A percentile compares a stretch with the other conserved stretches of the same genome.
Evolutionary conservation across 2,329 filamentous ascomycete genomes (phyloP).

Genomic region (Paecilomyces variotii): DNA sequence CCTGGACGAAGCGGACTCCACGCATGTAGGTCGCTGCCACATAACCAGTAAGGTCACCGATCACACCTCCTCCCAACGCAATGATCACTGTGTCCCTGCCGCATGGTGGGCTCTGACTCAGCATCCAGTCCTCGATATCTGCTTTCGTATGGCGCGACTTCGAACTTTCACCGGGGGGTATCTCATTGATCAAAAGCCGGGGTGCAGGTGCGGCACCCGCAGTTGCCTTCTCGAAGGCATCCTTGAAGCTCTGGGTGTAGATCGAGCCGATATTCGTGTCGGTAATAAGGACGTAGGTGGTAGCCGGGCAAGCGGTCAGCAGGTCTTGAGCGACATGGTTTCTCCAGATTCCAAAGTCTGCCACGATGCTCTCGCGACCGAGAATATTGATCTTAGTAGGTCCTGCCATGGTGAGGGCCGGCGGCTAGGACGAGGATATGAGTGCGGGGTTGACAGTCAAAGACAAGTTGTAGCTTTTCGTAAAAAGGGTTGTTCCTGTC

Average conservation of each 20-base stretch:
- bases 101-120: conserved; percentile 71
- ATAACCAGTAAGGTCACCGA: conserved; percentile 96
- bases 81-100: conserved; percentile 92
- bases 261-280: conserved; percentile 81
- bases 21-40: conserved; percentile 98
- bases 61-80: conserved; percentile 89
- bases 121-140: conserved; percentile 95
- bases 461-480: neutral
- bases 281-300: conserved; percentile 92
- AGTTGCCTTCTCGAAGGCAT: conserved; percentile 50
- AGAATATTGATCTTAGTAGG: conserved; percentile 69
- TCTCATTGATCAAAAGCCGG: conserved; percentile 75
- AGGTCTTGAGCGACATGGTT: conserved; percentile 75
- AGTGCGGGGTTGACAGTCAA: neutral
- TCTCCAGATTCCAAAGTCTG: conserved; percentile 86
- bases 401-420: conserved; percentile 22
- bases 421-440: conserved; percentile 1
- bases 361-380: conserved; percentile 80
- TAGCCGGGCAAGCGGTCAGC: conserved; percentile 66
- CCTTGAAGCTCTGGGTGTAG: conserved; percentile 72
- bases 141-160: conserved; percentile 92
- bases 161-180: conserved; percentile 85
- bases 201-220: conserved; percentile 42
- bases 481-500: neutral
- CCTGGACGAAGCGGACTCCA: conserved; percentile 90